Evolutionary conservation across 495 filamentous ascomycete species (phyloP), one percentile per base, ranked within the genome.

Genomic region (Lentithecium fluviatile): DNA sequence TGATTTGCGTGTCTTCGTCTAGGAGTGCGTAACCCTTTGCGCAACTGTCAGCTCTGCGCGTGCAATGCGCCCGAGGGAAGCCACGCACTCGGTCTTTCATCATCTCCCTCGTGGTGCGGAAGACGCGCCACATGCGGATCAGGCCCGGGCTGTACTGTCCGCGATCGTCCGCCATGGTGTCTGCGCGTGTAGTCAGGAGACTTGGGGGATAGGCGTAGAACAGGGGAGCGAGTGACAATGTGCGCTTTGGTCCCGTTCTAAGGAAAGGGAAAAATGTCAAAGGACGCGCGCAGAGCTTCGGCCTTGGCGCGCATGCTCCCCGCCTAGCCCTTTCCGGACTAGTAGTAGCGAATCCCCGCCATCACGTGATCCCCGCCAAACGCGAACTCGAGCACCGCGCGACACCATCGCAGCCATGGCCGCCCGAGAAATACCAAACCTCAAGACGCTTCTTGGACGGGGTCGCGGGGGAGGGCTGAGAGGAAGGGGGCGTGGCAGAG

Each of bases 21-120:
- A 89, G 78, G 19, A 98, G 79, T 70, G 95, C 88, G 76, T 98
- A 98, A 62, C 93, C 93, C 91, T 96, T 65, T 17, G 8, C 4
- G n/a, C 10, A 12, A 8, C 20, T 50, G 51, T 51, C 42, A 58
- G 53, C 12, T 36, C 36, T 48, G 45, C 7, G 13, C 24, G 34
- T 4, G 13, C 10, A 60, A 56, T 37, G 47, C 40, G 32, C 45
- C 34, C 65, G 57, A n/a, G 48, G 6, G 36, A 10, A 32, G 29
- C n/a, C 19, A 15, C 25, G 45, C 3, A 75, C 73, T 37, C 74
- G 56, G 58, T 76, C 74, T 6, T 43, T 46, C 62, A 70, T 73
- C 72, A 75, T 73, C 57, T 75, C 66, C 40, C 68, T 69, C 7
- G 64, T 60, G 1, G 74, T 76, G 25, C 69, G 62, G 43, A 52